Base-by-base conservation (phyloP, 805 yeast genomes). In the Dipodascus geniculatus region DNA sequence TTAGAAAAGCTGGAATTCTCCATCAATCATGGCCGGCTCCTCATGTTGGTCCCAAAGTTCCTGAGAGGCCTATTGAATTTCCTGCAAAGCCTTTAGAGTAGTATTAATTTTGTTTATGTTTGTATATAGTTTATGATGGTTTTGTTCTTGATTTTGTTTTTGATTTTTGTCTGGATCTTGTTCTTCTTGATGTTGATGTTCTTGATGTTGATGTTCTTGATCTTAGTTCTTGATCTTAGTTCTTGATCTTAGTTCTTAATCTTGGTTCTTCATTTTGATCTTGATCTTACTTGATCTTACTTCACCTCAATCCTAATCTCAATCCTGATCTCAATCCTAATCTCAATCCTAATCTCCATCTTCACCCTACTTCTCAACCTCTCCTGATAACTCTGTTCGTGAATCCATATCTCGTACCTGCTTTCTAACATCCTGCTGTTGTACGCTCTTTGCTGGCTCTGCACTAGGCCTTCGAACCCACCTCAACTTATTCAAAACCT, bases 1-100 rank as follows among this genome's bases (percentile, higher is more conserved):
- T 93, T 66, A 82, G 81, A 65, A 87, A 48, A 89, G 96, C 74
- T 1, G 56, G 78, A 79, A 54, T 78, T 65, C 74, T 62, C 74
- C 87, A 71, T n/a, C 67, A 63, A 19, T 60, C 57, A 48, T 71
- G 69, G 69, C 67, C 68, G 1, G 70, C 71, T 2, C 68, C 70
- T 17, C 22, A 54, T 23, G 48, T 52, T 48, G 61, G 63, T 1
- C 62, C 61, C 17, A 49, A 22, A 3, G 24, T 60, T 42, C 59
- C 62, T 2, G 50, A 52, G 16, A 53, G 63, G 22, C 17, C 49
- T 6, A 23, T 47, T 22, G 49, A 22, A 47, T 22, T 17, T 47
- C n/a, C 49, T 47, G n/a, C 49, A 47, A 47, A 23, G 49, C 31
- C 49, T 22, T 22, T 47, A n/a, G 48, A 42, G 48, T 42, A 20